A percentile compares a stretch with the other conserved stretches of the same genome.
Conservation (phyloP, 768 basidiomycete genomes). For the Suillus subaureus region DNA sequence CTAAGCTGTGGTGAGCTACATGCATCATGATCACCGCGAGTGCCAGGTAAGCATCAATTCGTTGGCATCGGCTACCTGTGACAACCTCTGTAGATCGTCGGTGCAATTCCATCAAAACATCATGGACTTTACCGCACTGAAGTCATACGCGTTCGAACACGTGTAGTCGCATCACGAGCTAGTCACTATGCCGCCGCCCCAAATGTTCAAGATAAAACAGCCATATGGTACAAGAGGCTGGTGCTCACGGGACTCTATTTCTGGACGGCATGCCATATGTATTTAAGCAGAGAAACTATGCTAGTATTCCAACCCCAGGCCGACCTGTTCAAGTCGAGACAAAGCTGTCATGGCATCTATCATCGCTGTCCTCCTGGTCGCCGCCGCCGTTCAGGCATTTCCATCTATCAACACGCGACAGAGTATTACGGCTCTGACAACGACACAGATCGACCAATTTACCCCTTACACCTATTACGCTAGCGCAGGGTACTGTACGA, state of each 20-base stretch:
- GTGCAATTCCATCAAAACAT: too few relatives aligned
- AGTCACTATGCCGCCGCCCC: neutral
- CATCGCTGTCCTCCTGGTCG: slow-evolving; percentile 18
- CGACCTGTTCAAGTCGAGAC: neutral
- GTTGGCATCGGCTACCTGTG: neutral
- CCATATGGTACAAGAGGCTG: neutral
- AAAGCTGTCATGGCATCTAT: slow-evolving; percentile 20
- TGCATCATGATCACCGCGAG: neutral
- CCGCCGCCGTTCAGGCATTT: slow-evolving; percentile 15
- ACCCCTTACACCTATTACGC: slow-evolving; percentile 54
- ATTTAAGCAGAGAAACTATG: neutral
- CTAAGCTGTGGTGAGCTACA: neutral
- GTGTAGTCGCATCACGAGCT: neutral
- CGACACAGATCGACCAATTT: slow-evolving; percentile 44
- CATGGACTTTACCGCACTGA: neutral
- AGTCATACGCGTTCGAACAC: neutral
- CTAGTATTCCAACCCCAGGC: neutral
- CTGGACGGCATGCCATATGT: neutral
- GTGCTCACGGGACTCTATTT: neutral
- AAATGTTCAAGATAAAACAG: neutral
- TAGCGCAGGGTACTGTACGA: slow-evolving; percentile 50
- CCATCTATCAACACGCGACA: slow-evolving; percentile 37
- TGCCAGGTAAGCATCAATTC: neutral
- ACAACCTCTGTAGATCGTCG: neutral
- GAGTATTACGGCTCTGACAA: slow-evolving; percentile 41